A percentile compares a stretch with the other conserved stretches of the same genome.
These are phyloP conservation scores for Pythium rishiriense DNA, from an alignment of 352 stramenopile genomes.

Conservation along the genomic window DNA sequence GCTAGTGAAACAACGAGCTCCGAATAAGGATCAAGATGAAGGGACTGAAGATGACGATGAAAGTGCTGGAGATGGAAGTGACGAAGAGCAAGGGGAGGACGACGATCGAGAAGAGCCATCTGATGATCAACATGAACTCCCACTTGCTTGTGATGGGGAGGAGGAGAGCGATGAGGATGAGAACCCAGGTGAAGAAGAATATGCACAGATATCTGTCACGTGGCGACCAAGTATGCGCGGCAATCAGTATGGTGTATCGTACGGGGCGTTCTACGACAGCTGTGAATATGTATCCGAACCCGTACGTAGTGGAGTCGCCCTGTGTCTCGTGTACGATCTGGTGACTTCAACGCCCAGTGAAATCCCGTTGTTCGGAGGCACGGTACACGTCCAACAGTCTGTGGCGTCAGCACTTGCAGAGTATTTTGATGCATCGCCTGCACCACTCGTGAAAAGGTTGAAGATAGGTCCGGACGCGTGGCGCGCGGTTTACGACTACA, in stretches of 20 bases:
- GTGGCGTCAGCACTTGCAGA: background rate
- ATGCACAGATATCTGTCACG: background rate
- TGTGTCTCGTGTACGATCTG: background rate
- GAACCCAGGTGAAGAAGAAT: background rate
- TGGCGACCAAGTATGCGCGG: background rate
- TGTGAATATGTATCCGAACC: background rate
- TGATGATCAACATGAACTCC: background rate
- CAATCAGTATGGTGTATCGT: background rate
- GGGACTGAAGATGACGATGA: background rate
- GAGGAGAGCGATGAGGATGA: background rate
- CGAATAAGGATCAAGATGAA: too few species aligned
- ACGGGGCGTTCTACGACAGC: background rate
- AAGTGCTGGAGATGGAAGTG: background rate
- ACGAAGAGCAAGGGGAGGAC: background rate
- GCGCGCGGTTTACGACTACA: conserved; percentile 3
- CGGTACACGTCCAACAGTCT: background rate
- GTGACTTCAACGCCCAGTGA: background rate
- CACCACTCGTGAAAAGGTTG: background rate
- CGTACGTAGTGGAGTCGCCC: background rate
- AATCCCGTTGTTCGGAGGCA: background rate
- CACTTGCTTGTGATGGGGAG: too few species aligned
- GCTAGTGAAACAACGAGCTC: background rate
- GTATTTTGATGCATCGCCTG: background rate
- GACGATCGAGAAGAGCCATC: background rate
- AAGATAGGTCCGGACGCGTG: conserved; percentile 4